Base-by-base conservation (phyloP, 2,329 filamentous ascomycete genomes). In the Fusarium kyushuense region DNA sequence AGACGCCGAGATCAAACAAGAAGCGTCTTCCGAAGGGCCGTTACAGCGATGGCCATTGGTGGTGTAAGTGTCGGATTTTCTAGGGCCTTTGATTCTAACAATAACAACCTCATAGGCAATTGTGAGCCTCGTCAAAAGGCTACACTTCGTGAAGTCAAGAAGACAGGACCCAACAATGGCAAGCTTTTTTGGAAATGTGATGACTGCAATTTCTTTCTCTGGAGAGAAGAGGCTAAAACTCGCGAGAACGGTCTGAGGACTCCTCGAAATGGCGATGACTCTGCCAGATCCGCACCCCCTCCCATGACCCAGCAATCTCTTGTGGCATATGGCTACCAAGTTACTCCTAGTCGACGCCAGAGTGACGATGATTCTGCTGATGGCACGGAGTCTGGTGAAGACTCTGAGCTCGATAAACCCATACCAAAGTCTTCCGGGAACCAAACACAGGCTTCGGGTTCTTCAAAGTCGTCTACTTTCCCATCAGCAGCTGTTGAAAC, bases 131-230 rank as follows among this genome's bases (percentile, higher is more conserved):
- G 79, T 16, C 72, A 73, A 27, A 74, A 71, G 27, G 81, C 82
- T 9, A 67, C 70, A 12, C 73, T 76, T 35, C 73, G 76, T n/a
- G 74, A 77, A 51, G 79, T 80, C 30, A 79, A 76, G 51, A 83
- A 81, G 58, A 67, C 78, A 5, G 73, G 74, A 2, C 66, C 63
- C 25, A 84, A 83, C 70, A 75, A 78, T 43, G 82, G 82, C 25
- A 78, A 75, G 49, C 76, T 74, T 49, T 85, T 83, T 70, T 84
- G 79, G 74, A 77, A 74, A 12, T 85, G 83, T 69, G 73, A 75
- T 9, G 74, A 76, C 46, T 85, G 83, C 72, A 54, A 70, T 9
- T 83, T 85, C 69, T 85, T 83, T 59, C 68, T 84, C 23, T 85
- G 79, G 79, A 75, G 77, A n/a, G 78, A 83, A 10, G 74, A 76